phyloP scores from a whole-genome alignment of 257 asterid genomes.

The Nyctanthes arbortristis region DNA sequence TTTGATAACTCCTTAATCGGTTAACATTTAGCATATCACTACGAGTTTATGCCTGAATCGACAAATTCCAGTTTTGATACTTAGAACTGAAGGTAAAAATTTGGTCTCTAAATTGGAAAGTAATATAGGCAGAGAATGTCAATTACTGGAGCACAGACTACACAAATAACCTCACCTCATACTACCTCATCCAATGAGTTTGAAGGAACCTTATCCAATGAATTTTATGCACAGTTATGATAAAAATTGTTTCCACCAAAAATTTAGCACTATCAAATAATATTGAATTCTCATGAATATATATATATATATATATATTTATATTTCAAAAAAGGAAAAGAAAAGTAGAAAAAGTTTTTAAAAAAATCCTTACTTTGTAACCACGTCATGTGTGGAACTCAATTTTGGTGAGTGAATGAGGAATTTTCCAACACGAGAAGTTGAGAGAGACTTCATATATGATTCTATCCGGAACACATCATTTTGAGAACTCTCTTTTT shows the following conservation, averaged over 20 bases:
- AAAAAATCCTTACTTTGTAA: conserved; percentile 52
- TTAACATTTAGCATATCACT: not conserved
- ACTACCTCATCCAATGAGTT: no score
- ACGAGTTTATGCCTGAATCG: not conserved
- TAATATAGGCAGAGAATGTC: not conserved
- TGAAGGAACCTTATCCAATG: no score
- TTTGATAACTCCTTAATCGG: no score
- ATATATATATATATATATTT: no score
- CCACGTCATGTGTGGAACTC: conserved; percentile 80
- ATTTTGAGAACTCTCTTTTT: conserved; percentile 12
- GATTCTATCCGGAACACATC: conserved; percentile 46
- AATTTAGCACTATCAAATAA: not conserved
- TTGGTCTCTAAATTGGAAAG: not conserved
- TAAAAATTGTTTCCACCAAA: not conserved
- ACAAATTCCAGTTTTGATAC: not conserved
- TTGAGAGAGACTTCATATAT: conserved; percentile 52
- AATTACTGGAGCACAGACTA: not conserved
- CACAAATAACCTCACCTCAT: no score
- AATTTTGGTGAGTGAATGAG: conserved; percentile 71
- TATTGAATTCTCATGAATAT: not conserved
- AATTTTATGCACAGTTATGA: not conserved
- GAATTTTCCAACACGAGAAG: conserved; percentile 65
- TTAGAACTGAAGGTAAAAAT: not conserved
- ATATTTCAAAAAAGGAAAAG: not conserved
- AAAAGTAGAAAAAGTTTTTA: not conserved